Percentiles rank a stretch among this genome's conserved stretches.
Conservation (phyloP, 306 rosid species). For the Hylodesmum podocarpum region DNA sequence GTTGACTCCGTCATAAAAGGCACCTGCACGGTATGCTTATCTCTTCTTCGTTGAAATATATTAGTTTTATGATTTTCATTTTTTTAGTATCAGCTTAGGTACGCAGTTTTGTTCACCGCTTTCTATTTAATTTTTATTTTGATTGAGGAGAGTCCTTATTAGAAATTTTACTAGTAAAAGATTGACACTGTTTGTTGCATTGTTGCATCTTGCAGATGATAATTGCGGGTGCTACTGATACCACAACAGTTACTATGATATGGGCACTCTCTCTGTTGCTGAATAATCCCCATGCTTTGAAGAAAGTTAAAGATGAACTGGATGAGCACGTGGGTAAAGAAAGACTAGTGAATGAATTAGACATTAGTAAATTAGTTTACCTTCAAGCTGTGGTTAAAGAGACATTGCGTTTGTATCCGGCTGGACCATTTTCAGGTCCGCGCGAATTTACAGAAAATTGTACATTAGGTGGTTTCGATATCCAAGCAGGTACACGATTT, state of each 20-base stretch:
- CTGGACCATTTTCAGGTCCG: slow-evolving; percentile 43
- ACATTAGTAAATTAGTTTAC: slow-evolving; percentile 45
- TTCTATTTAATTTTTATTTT: too few species aligned
- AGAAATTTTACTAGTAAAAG: neutral
- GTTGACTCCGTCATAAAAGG: slow-evolving; percentile 48
- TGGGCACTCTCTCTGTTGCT: slow-evolving; percentile 27
- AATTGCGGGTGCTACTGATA: slow-evolving; percentile 49
- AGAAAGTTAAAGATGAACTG: neutral
- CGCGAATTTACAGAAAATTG: slow-evolving; percentile 39
- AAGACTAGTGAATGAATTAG: slow-evolving; percentile 49
- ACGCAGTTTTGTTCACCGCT: too few species aligned
- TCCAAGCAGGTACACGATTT: slow-evolving; percentile 48
- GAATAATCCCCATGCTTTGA: slow-evolving; percentile 17
- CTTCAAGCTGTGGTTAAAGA: slow-evolving; percentile 35
- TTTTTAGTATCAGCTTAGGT: too few species aligned
- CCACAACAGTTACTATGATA: slow-evolving; percentile 44
- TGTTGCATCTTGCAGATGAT: slow-evolving; percentile 25
- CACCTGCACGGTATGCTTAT: slow-evolving; percentile 49
- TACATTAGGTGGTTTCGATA: neutral
- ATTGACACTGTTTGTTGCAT: neutral
- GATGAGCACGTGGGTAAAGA: slow-evolving; percentile 43
- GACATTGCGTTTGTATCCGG: slow-evolving; percentile 47
- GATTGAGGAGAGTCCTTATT: neutral
- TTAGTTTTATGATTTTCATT: too few species aligned
- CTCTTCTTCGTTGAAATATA: too few species aligned